Conservation (phyloP, 2,329 filamentous ascomycete species). For the Ophiostoma novo-ulmi region DNA sequence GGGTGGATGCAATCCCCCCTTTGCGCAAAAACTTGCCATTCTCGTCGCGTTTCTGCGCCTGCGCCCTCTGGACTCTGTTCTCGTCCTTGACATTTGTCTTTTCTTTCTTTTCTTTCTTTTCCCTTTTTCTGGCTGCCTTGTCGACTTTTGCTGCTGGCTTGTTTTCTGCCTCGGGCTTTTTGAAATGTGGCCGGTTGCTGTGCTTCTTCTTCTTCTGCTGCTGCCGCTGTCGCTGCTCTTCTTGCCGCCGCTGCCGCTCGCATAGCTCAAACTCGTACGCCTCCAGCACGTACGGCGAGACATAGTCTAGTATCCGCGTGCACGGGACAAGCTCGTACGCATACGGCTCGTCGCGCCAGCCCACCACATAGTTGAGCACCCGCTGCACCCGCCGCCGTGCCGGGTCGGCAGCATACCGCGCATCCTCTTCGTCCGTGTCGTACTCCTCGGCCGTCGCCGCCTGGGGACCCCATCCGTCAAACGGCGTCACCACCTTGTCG, state of each 20-base stretch:
- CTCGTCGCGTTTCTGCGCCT: not conserved
- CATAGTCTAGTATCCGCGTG: constrained; percentile 51
- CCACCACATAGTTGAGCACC: constrained; percentile 50
- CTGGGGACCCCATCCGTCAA: constrained; percentile 21
- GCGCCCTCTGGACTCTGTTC: not conserved
- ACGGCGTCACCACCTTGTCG: constrained; percentile 46
- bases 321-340: constrained; percentile 44
- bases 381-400: constrained; percentile 30
- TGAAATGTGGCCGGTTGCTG: not conserved
- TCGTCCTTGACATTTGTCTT: not conserved
- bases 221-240: constrained; percentile 32
- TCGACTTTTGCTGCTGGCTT: not conserved
- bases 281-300: constrained; percentile 52
- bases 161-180: not conserved
- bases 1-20: not conserved
- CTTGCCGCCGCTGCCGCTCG: constrained; percentile 36
- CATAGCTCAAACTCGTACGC: constrained; percentile 50
- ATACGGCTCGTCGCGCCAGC: constrained; percentile 48
- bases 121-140: not conserved
- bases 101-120: not conserved
- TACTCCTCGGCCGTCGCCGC: constrained; percentile 15
- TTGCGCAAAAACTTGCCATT: not conserved
- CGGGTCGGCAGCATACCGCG: constrained; percentile 11
- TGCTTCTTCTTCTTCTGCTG: not conserved
- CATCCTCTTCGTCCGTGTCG: constrained; percentile 19